phyloP scores from a whole-genome alignment of 306 rosid genomes.

The Sicyos baderoa region DNA sequence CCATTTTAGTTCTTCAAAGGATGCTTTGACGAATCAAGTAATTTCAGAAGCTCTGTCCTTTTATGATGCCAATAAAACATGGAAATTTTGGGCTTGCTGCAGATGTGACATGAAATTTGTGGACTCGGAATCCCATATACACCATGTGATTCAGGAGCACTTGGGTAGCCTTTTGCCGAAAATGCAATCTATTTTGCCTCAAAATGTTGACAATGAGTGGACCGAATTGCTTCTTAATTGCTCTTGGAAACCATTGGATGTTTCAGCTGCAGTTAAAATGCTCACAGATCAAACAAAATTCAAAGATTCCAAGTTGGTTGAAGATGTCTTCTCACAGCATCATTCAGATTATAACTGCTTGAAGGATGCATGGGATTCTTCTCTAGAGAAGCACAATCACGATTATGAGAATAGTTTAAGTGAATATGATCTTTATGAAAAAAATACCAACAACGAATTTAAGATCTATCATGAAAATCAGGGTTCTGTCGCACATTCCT shows the following conservation, averaged over 20 bases:
- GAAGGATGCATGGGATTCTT: conserved; percentile 48
- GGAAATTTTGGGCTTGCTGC: conserved; percentile 89
- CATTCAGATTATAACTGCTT: conserved; percentile 37
- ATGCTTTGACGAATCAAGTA: conserved; percentile 44
- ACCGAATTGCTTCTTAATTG: conserved; percentile 63
- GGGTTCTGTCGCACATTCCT: conserved; percentile 29
- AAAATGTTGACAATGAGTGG: conserved; percentile 68
- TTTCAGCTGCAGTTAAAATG: conserved; percentile 62
- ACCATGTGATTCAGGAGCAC: conserved; percentile 80
- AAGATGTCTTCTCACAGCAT: conserved; percentile 36
- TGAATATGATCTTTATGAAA: conserved; percentile 27
- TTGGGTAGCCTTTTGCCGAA: conserved; percentile 60
- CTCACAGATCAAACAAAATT: conserved; percentile 39
- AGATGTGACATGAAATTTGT: conserved; percentile 49
- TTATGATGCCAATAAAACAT: conserved; percentile 54
- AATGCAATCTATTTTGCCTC: conserved; percentile 71
- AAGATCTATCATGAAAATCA: conserved; percentile 35
- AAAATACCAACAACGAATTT: conserved; percentile 32
- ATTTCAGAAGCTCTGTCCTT: conserved; percentile 60
- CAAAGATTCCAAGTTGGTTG: conserved; percentile 34
- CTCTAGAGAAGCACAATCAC: conserved; percentile 33
- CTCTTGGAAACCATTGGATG: conserved; percentile 85
- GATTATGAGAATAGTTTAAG: conserved; percentile 26
- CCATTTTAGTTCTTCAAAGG: conserved; percentile 60
- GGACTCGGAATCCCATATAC: conserved; percentile 55